A percentile compares a stretch with the other conserved stretches of the same genome.
phyloP scores from a whole-genome alignment of 805 yeast genomes.

The Myxozyma lipomycoides region DNA sequence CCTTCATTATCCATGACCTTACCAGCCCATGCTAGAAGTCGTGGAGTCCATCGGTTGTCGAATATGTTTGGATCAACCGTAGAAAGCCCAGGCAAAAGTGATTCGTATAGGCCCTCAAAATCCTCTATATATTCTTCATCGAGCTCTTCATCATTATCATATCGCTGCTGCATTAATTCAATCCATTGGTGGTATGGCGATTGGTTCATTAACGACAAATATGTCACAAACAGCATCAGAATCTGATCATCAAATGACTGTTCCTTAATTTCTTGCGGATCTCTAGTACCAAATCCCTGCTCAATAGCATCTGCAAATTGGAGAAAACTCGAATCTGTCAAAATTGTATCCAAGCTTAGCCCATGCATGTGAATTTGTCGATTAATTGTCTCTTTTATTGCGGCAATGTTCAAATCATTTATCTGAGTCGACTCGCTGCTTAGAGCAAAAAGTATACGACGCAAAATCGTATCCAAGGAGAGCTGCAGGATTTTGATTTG shows the following conservation, averaged over 20 bases:
- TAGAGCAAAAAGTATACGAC: neutral
- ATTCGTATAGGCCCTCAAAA: slow-evolving; percentile 7
- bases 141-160: slow-evolving; percentile 6
- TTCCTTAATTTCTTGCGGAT: slow-evolving; percentile 12
- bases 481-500: slow-evolving; percentile 10
- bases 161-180: slow-evolving; percentile 2
- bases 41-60: slow-evolving; percentile 8
- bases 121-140: slow-evolving; percentile 11
- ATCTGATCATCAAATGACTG: slow-evolving; percentile 18
- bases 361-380: neutral
- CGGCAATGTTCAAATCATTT: neutral
- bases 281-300: slow-evolving; percentile 15
- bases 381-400: neutral
- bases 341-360: slow-evolving; percentile 1
- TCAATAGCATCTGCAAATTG: slow-evolving; percentile 5
- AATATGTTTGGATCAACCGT: slow-evolving; percentile 6
- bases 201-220: neutral
- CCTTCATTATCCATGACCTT: slow-evolving; percentile 17
- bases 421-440: neutral
- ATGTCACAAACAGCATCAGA: slow-evolving; percentile 13
- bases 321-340: slow-evolving; percentile 2
- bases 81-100: slow-evolving; percentile 8
- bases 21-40: slow-evolving; percentile 22
- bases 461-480: slow-evolving; percentile 1
- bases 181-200: slow-evolving; percentile 9